These are phyloP conservation scores for Penstemon davidsonii DNA, from an alignment of 257 asterid species.

Conservation along the genomic window DNA sequence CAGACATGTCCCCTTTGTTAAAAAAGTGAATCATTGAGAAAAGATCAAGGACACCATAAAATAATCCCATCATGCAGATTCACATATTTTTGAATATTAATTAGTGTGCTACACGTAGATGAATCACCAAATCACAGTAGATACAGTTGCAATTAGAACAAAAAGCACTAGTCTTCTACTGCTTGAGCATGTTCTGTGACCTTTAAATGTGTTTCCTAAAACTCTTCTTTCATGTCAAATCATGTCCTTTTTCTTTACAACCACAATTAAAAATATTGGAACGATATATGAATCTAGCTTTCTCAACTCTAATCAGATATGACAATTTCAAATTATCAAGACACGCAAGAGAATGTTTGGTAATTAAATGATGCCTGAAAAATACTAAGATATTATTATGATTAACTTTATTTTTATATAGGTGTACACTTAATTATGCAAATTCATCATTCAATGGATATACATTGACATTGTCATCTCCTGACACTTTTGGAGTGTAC, in stretches of 20 bases:
- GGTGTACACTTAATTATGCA: not conserved
- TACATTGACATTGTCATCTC: conserved; percentile 33
- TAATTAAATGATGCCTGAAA: conserved; percentile 6
- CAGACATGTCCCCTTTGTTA: conserved; percentile 1
- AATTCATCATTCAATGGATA: conserved; percentile 26
- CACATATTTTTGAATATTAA: not conserved
- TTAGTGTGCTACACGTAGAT: conserved; percentile 29
- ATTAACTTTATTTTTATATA: not conserved
- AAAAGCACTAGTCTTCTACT: not conserved
- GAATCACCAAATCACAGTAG: conserved; percentile 2
- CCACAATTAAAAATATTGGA: conserved; percentile 3
- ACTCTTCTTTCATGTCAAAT: not conserved
- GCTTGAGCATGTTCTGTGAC: not conserved
- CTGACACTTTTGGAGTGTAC: conserved; percentile 37
- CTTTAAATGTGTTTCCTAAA: not conserved
- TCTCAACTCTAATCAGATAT: not conserved
- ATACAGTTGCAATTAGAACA: not conserved
- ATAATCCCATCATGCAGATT: not conserved
- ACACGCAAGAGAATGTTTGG: not conserved
- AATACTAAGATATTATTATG: not conserved
- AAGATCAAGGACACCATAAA: not conserved
- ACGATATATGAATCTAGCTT: not conserved
- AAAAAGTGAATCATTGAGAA: conserved; percentile 7
- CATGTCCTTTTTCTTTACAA: not conserved
- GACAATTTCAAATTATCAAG: not conserved